Conservation (phyloP, 441 rosid species). For the Viola pubescens region DNA sequence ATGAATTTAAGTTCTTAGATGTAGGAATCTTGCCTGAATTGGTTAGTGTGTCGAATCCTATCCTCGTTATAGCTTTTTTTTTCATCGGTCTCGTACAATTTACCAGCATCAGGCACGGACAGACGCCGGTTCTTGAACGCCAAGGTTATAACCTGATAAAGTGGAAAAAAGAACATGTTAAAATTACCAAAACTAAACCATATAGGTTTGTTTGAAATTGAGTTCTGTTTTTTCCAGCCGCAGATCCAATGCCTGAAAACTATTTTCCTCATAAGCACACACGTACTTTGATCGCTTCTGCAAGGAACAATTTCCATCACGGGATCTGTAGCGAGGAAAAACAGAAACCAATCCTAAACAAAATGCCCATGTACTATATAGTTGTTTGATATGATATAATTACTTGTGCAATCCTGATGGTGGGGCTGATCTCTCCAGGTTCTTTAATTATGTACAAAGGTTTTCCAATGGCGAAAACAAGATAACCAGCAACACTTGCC, state of each 20-base stretch:
- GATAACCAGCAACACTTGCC: slow-evolving; percentile 25
- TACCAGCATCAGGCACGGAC: slow-evolving; percentile 26
- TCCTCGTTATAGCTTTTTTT: slow-evolving; percentile 15
- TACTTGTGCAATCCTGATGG: slow-evolving; percentile 30
- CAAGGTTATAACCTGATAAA: slow-evolving; percentile 25
- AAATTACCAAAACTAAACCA: too few species aligned
- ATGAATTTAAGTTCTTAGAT: background rate
- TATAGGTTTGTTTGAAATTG: too few species aligned
- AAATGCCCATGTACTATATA: too few species aligned
- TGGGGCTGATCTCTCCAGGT: slow-evolving; percentile 28
- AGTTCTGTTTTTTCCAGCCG: too few species aligned
- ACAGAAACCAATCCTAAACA: too few species aligned
- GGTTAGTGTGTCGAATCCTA: slow-evolving; percentile 35
- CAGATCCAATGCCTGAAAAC: too few species aligned
- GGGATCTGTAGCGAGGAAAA: too few species aligned
- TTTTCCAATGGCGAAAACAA: slow-evolving; percentile 34
- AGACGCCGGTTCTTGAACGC: slow-evolving; percentile 36
- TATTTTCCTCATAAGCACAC: too few species aligned
- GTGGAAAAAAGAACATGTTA: background rate
- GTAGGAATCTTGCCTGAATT: slow-evolving; percentile 31
- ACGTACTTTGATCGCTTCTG: too few species aligned
- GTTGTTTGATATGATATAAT: too few species aligned
- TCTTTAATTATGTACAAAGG: slow-evolving; percentile 31
- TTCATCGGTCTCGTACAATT: slow-evolving; percentile 31
- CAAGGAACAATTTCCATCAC: too few species aligned